A percentile compares a stretch with the other conserved stretches of the same genome.
Evolutionary conservation across 1,284 basidiomycete species (phyloP).

Genomic region (Cutaneotrichosporon arboriforme): DNA sequence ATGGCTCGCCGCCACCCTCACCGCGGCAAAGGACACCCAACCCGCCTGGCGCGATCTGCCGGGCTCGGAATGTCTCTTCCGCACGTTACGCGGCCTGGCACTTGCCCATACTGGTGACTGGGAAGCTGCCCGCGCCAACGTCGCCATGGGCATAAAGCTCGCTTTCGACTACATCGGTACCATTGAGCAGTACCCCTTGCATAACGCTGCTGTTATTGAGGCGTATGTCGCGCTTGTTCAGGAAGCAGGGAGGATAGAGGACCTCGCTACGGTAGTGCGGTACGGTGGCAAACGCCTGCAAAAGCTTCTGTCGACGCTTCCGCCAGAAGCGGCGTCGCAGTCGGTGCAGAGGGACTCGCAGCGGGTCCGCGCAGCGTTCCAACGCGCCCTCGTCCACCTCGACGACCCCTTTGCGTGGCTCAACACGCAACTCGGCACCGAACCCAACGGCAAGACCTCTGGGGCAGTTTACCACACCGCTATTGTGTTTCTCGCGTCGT

Average conservation of each 20-base stretch:
- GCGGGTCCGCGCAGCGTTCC: neutral
- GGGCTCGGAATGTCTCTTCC: neutral
- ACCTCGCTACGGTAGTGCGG: conserved; percentile 1
- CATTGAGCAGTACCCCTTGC: neutral
- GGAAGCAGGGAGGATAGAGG: neutral
- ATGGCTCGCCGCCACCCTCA: conserved; percentile 9
- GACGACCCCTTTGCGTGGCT: conserved; percentile 9
- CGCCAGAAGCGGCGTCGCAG: neutral
- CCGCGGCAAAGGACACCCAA: neutral
- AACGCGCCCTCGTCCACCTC: conserved; percentile 1
- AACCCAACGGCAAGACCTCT: neutral
- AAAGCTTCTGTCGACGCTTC: conserved; percentile 5
- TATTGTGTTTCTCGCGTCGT: neutral
- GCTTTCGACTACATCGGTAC: neutral
- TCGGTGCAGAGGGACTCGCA: neutral
- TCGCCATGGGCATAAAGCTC: conserved; percentile 3
- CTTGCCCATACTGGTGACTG: conserved; percentile 5
- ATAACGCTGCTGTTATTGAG: neutral
- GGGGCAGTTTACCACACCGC: conserved; percentile 5
- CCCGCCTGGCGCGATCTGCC: conserved; percentile 9
- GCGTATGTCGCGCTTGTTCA: conserved; percentile 4
- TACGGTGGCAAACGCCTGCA: conserved; percentile 2
- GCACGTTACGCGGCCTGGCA: conserved; percentile 4
- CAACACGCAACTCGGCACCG: neutral
- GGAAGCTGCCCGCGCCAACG: neutral